Evolutionary conservation across 805 yeast species (phyloP), one percentile per base, ranked within the genome.

Genomic region (Diddensiella caesifluorescens): DNA sequence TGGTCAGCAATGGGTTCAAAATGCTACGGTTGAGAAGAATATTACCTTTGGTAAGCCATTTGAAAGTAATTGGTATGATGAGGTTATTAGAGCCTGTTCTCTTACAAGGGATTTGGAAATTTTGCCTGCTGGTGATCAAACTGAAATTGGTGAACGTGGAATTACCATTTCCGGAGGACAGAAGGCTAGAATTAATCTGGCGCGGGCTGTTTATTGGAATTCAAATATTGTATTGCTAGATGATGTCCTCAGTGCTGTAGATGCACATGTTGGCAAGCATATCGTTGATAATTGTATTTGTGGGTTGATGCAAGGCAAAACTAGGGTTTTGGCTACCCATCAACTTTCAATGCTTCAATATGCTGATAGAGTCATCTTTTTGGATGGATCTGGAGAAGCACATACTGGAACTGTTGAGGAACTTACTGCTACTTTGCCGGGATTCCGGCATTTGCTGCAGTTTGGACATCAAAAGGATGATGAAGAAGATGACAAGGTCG

Each of bases 101-200:
- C 64, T 86, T 42, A 71, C 70, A 33, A 69, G 73, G 25, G 95
- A 86, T 62, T 66, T 86, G 48, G 73, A 74, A 10, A 70, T 73
- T 26, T 65, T 87, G 26, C 80, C 82, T 4, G 85, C 79, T 28
- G 88, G 92, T 22, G 95, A 86, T 55, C 56, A 58, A 47, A 83
- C 90, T 1, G 95, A 87, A 62, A 82, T 86, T 51, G 95, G 95
- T 45, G 95, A 86, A 59, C 73, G 89, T 49, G 95, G 95, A 53
- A 81, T 87, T 44, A 87, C 92, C 0, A 64, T 86, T 34, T 83
- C 92, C 6, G 95, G 95, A 39, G 95, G 95, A 38, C 95, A 86
- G 59, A 87, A 86, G 65, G 92, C 95, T 0, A 75, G 95, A 59
- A 79, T 86, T 48, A 79, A 79, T 53, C 67, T 86, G 39, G 95